A percentile compares a stretch with the other conserved stretches of the same genome.
Evolutionary conservation across 495 filamentous ascomycete species (phyloP).

Genomic region (Extremus antarcticus): DNA sequence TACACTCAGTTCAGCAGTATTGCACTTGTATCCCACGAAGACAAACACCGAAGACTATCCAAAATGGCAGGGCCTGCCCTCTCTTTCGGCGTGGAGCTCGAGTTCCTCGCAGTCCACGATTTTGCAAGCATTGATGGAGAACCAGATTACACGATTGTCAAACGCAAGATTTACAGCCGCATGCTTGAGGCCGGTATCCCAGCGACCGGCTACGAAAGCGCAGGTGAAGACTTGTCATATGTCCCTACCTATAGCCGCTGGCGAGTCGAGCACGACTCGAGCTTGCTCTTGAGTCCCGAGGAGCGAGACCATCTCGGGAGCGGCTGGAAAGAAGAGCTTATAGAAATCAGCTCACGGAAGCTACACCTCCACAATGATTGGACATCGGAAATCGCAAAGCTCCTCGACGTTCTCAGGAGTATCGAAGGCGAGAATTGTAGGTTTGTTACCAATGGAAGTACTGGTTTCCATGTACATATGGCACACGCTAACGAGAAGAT

Average conservation of each 20-base stretch:
- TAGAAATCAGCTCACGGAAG: slow-evolving; percentile 6
- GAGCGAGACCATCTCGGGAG: background rate
- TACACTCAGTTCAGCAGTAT: no score
- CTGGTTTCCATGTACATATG: slow-evolving; percentile 34
- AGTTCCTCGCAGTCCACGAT: background rate
- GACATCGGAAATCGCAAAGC: slow-evolving; percentile 3
- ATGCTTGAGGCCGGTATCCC: background rate
- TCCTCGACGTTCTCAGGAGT: slow-evolving; percentile 1
- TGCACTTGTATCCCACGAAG: background rate
- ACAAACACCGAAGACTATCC: background rate
- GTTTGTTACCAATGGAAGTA: slow-evolving; percentile 25
- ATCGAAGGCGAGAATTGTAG: slow-evolving; percentile 10
- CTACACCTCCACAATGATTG: slow-evolving; percentile 3
- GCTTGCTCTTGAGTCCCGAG: background rate
- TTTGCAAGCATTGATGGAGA: background rate
- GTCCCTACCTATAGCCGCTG: background rate
- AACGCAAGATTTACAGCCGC: background rate
- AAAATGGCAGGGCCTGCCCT: background rate
- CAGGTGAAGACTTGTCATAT: background rate
- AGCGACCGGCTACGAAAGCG: background rate
- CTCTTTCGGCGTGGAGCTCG: background rate
- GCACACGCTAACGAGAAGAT: slow-evolving; percentile 26
- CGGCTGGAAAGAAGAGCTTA: background rate
- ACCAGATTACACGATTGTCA: background rate
- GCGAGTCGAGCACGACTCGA: background rate